Evolutionary conservation across 2,329 filamentous ascomycete genomes (phyloP).

Genomic region (Ophiostoma quercus): DNA sequence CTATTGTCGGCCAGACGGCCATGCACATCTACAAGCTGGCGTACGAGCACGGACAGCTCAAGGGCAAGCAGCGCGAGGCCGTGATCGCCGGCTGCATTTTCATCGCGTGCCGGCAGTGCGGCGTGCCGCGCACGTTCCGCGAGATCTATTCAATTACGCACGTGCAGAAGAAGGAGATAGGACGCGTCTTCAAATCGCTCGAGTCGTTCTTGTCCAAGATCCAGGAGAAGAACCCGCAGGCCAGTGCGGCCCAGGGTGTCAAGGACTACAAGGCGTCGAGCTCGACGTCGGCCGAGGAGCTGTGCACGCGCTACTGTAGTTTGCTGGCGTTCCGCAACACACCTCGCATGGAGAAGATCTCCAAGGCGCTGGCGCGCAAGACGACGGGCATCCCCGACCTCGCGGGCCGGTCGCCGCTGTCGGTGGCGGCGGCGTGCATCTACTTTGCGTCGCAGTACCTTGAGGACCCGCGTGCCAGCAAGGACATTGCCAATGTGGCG

Average conservation of each 20-base stretch:
- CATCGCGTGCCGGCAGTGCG: conserved; percentile 88
- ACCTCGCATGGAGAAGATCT: conserved; percentile 72
- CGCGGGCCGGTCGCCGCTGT: conserved; percentile 87
- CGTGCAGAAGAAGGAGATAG: conserved; percentile 96
- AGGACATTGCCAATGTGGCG: conserved; percentile 77
- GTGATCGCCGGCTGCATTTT: conserved; percentile 97
- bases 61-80: conserved; percentile 89
- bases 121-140: conserved; percentile 81
- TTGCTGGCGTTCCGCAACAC: conserved; percentile 67
- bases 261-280: conserved; percentile 67
- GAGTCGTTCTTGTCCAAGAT: conserved; percentile 80
- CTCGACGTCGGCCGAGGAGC: conserved; percentile 73
- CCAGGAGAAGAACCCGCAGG: conserved; percentile 55
- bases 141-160: conserved; percentile 92
- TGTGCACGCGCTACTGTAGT: conserved; percentile 86
- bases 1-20: conserved; percentile 77
- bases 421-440: conserved; percentile 90
- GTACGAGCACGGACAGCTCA: conserved; percentile 88
- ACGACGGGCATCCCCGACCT: conserved; percentile 74
- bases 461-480: conserved; percentile 70
- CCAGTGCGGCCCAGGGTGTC: conserved; percentile 45
- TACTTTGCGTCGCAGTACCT: conserved; percentile 91
- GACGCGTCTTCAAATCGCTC: conserved; percentile 86
- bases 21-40: conserved; percentile 95
- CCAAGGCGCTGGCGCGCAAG: conserved; percentile 69